phyloP scores from a whole-genome alignment of 225 moss, liverwort and hornwort genomes.

The Physcomitrium patens region DNA sequence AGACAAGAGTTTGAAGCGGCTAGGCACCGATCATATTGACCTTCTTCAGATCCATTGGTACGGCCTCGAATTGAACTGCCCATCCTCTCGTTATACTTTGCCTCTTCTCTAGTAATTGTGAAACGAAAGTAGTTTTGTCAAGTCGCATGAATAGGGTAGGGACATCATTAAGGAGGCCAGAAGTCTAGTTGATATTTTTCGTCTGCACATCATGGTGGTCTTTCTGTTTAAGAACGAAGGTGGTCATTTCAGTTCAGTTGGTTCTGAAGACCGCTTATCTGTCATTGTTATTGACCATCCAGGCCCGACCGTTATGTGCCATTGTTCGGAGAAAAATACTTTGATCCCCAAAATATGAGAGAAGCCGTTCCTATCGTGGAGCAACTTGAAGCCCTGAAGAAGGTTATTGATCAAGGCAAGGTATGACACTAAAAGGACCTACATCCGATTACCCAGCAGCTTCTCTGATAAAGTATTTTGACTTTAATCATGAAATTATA shows the following conservation, averaged over 20 bases:
- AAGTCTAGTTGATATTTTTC: background rate
- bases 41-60: slow-evolving; percentile 94
- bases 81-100: background rate
- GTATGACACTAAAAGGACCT: slow-evolving; percentile 35
- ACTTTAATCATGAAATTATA: background rate
- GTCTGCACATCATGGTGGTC: background rate
- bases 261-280: background rate
- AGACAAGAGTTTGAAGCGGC: slow-evolving; percentile 85
- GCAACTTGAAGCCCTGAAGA: slow-evolving; percentile 77
- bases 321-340: slow-evolving; percentile 65
- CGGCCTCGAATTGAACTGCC: background rate
- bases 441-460: background rate
- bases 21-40: slow-evolving; percentile 80
- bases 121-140: too few relatives aligned
- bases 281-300: slow-evolving; percentile 19
- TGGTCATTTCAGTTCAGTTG: background rate
- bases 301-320: slow-evolving; percentile 92
- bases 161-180: too few relatives aligned
- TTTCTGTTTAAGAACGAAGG: background rate
- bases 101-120: background rate
- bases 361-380: slow-evolving; percentile 64
- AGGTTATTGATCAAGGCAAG: slow-evolving; percentile 84
- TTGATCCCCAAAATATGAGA: slow-evolving; percentile 43
- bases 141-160: too few relatives aligned
- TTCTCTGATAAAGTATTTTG: background rate